Evolutionary conservation across 148 eudicot species (phyloP).

Genomic region (Polygonum aviculare): DNA sequence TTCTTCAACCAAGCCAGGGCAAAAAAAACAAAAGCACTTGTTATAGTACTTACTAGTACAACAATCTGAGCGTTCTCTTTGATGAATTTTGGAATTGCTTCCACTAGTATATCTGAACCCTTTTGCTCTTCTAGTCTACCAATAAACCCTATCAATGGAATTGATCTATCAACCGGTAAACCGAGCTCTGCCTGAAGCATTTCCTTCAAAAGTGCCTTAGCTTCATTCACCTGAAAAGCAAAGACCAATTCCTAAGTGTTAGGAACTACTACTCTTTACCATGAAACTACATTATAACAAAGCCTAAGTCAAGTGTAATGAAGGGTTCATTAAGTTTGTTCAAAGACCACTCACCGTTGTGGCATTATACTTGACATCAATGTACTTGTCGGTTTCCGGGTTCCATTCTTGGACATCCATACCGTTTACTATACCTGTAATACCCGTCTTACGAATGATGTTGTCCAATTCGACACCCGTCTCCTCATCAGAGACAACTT

Average conservation of each 20-base stretch:
- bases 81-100: constrained; percentile 59
- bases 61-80: constrained; percentile 69
- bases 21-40: no score
- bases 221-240: constrained; percentile 54
- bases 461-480: constrained; percentile 83
- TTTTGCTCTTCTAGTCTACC: constrained; percentile 98
- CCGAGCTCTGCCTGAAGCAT: constrained; percentile 82
- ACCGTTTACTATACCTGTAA: constrained; percentile 76
- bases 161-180: constrained; percentile 57
- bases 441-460: constrained; percentile 32
- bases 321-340: not conserved
- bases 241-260: constrained; percentile 13
- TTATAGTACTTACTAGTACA: constrained; percentile 52
- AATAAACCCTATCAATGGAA: constrained; percentile 89
- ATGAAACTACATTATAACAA: not conserved
- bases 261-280: no score
- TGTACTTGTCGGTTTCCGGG: constrained; percentile 69
- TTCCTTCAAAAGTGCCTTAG: constrained; percentile 70
- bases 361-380: constrained; percentile 46
- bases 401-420: constrained; percentile 95
- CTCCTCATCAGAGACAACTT: constrained; percentile 49
- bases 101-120: constrained; percentile 86
- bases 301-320: not conserved
- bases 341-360: constrained; percentile 43
- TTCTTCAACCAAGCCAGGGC: not conserved